phyloP scores from a whole-genome alignment of 2,329 filamentous ascomycete species.

The Claviceps sp. region DNA sequence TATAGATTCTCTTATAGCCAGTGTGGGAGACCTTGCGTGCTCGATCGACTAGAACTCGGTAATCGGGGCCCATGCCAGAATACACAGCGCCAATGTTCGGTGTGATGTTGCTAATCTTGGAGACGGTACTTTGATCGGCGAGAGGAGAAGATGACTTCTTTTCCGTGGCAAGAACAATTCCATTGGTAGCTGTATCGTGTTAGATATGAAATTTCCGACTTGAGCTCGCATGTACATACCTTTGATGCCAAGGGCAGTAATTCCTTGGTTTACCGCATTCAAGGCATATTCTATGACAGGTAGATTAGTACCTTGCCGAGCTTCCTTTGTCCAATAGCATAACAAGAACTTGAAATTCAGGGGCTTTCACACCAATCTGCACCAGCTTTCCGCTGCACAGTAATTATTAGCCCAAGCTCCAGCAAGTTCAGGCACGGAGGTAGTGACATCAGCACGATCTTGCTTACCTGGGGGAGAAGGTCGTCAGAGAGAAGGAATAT shows the following conservation, averaged over 20 bases:
- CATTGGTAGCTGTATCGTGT: conserved; percentile 66
- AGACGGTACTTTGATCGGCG: conserved; percentile 86
- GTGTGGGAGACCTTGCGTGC: conserved; percentile 97
- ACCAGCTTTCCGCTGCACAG: conserved; percentile 82
- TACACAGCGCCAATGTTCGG: conserved; percentile 99
- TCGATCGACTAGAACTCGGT: conserved; percentile 92
- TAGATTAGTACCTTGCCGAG: neutral
- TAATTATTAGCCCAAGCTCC: conserved; percentile 29
- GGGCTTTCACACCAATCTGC: conserved; percentile 58
- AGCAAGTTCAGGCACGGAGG: conserved; percentile 6
- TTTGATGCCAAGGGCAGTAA: conserved; percentile 97
- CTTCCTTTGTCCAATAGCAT: too few relatives aligned
- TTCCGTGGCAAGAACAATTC: conserved; percentile 95
- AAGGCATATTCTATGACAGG: conserved; percentile 75
- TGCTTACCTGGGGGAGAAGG: conserved; percentile 93
- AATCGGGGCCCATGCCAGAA: conserved; percentile 97
- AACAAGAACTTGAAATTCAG: too few relatives aligned
- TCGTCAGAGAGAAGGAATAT: conserved; percentile 98
- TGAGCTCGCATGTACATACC: conserved; percentile 36
- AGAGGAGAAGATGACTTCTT: conserved; percentile 98
- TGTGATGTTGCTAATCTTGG: conserved; percentile 95
- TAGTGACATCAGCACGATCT: conserved; percentile 10
- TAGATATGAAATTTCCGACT: neutral
- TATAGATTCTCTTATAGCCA: conserved; percentile 99
- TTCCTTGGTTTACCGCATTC: conserved; percentile 98